Base-by-base conservation (phyloP, 371 early-diverging fungal species). In the Rhizopus stolonifer region DNA sequence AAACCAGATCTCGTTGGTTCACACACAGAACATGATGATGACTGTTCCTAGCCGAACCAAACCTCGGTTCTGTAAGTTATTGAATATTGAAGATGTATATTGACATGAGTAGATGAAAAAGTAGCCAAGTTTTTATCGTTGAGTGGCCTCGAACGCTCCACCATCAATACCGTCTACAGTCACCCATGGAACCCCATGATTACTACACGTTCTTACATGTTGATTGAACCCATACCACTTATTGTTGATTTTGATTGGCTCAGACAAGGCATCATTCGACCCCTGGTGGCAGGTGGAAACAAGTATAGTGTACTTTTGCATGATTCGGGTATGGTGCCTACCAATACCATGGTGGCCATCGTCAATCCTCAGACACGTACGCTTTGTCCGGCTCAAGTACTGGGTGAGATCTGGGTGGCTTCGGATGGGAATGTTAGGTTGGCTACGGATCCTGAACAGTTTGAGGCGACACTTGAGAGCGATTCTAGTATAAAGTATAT, bases 361-460 rank as follows among this genome's bases (percentile, higher is more conserved):
- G 89, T 91, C 34, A 81, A 91, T 46, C 90, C 91, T 0, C 74
- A 70, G 21, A 86, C 87, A 1, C 67, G 64, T 2, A 72, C 54
- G 10, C 70, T 86, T 1, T 82, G 88, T 58, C 72, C 80, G 1
- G 79, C 83, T 10, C 77, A 89, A 47, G 79, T 81, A 38, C 69
- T 91, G 44, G 93, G 93, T 15, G 93, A 92, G 65, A 88, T 93
- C 11, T 92, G 91, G 90, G 90, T 93, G 9, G 79, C 82, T 18
- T 81, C 82, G 14, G 80, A 81, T n/a, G 69, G 73, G 19, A 86
- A 80, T 50, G 72, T 77, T 14, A 67, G 74, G 25, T 58, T 68
- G 0, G 44, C 56, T 0, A 55, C 63, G 38, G 22, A 52, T 2
- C 23, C 53, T 0, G 39, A 24, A 5, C 45, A 46, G 34, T 69